A percentile compares a stretch with the other conserved stretches of the same genome.
Evolutionary conservation across 768 basidiomycete genomes (phyloP).

Genomic region (Termitomyces sp.): DNA sequence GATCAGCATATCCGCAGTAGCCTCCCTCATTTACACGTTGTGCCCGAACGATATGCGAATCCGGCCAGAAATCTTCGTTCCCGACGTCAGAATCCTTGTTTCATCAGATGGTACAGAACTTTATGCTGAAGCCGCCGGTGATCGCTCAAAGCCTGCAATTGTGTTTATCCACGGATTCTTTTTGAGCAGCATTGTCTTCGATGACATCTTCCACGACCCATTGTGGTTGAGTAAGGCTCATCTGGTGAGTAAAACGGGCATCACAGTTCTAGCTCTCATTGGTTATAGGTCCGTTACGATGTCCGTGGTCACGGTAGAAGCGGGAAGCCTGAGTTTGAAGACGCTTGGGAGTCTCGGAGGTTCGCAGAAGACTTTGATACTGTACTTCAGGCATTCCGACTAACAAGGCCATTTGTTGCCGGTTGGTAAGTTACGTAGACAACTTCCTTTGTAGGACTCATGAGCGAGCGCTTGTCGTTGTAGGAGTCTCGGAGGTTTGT

Average conservation of each 20-base stretch:
- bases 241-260: slow-evolving; percentile 16
- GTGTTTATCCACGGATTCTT: slow-evolving; percentile 34
- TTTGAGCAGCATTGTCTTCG: slow-evolving; percentile 25
- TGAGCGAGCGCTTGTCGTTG: not conserved
- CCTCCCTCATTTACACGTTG: not conserved
- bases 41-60: slow-evolving; percentile 2
- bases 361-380: slow-evolving; percentile 26
- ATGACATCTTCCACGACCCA: slow-evolving; percentile 28
- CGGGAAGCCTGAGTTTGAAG: slow-evolving; percentile 20
- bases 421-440: slow-evolving; percentile 20
- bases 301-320: slow-evolving; percentile 27
- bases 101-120: slow-evolving; percentile 34
- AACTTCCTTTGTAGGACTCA: not conserved
- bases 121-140: slow-evolving; percentile 31
- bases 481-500: slow-evolving; percentile 23
- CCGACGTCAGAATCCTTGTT: slow-evolving; percentile 15
- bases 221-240: slow-evolving; percentile 20
- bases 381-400: slow-evolving; percentile 22
- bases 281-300: slow-evolving; percentile 25
- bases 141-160: slow-evolving; percentile 28
- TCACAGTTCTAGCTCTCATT: not conserved
- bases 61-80: slow-evolving; percentile 1
- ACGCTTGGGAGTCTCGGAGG: slow-evolving; percentile 21
- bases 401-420: slow-evolving; percentile 23
- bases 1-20: not conserved